phyloP scores from a whole-genome alignment of 768 basidiomycete species.

The Amanita polypyramis region DNA sequence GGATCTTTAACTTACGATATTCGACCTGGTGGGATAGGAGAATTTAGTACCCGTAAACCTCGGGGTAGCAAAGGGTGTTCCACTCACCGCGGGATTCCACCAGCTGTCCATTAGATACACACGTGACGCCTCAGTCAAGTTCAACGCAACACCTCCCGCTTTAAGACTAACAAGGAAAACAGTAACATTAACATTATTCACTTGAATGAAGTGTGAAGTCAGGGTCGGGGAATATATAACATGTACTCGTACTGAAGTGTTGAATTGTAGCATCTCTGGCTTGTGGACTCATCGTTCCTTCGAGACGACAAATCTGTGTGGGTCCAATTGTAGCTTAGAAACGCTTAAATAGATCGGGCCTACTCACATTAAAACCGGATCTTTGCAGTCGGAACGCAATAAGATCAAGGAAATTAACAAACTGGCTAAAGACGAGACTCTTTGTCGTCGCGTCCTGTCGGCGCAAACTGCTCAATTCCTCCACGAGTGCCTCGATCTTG shows the following conservation, averaged over 20 bases:
- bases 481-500: constrained; percentile 93
- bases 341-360: background rate
- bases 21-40: constrained; percentile 39
- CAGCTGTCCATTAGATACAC: constrained; percentile 97
- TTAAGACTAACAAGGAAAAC: constrained; percentile 97
- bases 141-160: constrained; percentile 90
- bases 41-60: background rate
- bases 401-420: constrained; percentile 87
- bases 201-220: constrained; percentile 23
- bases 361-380: constrained; percentile 77
- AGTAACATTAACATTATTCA: constrained; percentile 88
- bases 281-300: constrained; percentile 96
- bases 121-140: constrained; percentile 83
- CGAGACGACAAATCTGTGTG: constrained; percentile 76
- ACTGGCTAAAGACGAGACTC: constrained; percentile 94
- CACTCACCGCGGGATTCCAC: constrained; percentile 92
- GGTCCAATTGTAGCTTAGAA: background rate
- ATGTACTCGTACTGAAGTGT: constrained; percentile 61
- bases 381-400: constrained; percentile 88
- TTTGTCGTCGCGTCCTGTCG: constrained; percentile 85
- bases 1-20: constrained; percentile 51
- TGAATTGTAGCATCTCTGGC: constrained; percentile 92
- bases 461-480: constrained; percentile 83
- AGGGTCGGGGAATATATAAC: background rate
- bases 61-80: constrained; percentile 2